phyloP scores from a whole-genome alignment of 2,329 filamentous ascomycete genomes.

The Colletotrichum zoysiae region DNA sequence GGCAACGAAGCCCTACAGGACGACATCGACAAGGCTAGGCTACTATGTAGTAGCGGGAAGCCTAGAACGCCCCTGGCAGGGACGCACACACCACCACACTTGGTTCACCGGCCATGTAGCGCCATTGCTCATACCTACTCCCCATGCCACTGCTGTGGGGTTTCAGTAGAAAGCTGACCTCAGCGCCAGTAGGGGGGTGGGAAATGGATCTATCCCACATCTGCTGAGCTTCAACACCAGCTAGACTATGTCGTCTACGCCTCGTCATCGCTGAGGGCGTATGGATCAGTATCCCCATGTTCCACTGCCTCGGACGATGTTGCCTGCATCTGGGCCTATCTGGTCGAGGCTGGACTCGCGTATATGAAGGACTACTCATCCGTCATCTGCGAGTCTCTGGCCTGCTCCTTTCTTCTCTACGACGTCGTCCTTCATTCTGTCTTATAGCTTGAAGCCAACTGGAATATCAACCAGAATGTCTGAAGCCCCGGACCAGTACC shows the following conservation, averaged over 20 bases:
- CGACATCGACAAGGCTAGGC: conserved; percentile 3
- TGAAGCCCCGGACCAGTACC: conserved; percentile 29
- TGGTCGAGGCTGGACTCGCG: background rate
- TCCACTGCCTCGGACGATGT: background rate
- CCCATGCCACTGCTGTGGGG: conserved; percentile 34
- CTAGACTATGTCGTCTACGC: background rate
- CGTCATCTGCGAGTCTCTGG: background rate
- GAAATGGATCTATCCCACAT: background rate
- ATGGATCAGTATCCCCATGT: background rate
- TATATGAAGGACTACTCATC: conserved; percentile 31
- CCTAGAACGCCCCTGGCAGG: conserved; percentile 14
- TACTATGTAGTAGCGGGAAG: conserved; percentile 15
- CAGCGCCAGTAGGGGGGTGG: conserved; percentile 24
- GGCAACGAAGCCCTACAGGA: conserved; percentile 23
- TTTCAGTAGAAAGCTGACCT: conserved; percentile 28
- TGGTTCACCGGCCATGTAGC: conserved; percentile 29
- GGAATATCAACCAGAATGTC: conserved; percentile 26
- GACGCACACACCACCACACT: conserved; percentile 8
- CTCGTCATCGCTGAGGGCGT: conserved; percentile 15
- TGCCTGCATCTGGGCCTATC: background rate
- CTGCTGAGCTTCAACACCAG: conserved; percentile 22
- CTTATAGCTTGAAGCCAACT: conserved; percentile 2
- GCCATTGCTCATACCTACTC: background rate
- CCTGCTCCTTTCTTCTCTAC: background rate
- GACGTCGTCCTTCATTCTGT: background rate